Evolutionary conservation across 345 rosid species (phyloP).

Genomic region (Syzygium aqueum): DNA sequence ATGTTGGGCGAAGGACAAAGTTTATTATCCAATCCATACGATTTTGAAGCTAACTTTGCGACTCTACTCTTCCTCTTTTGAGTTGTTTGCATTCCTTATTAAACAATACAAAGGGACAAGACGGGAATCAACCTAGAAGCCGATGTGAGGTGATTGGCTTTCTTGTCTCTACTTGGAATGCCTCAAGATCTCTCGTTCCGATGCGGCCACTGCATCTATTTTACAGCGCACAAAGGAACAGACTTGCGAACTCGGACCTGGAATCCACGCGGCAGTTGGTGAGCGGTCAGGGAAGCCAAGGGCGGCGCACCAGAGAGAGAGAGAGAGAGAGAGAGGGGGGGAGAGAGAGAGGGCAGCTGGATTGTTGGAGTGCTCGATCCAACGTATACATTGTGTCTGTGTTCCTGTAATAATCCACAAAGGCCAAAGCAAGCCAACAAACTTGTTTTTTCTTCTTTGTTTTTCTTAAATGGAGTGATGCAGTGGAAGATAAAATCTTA

Average conservation of each 20-base stretch:
- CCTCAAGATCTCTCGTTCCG: not conserved
- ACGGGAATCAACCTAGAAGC: not conserved
- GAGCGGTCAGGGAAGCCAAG: constrained; percentile 22
- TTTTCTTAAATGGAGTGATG: not conserved
- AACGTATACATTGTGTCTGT: not conserved
- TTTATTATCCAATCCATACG: not conserved
- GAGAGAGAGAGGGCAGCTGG: constrained; percentile 25
- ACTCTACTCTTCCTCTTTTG: not conserved
- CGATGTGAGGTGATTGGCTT: not conserved
- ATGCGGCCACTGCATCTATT: not conserved
- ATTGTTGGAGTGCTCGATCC: constrained; percentile 23
- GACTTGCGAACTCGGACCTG: not conserved
- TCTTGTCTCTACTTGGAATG: not conserved
- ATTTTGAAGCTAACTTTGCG: not conserved
- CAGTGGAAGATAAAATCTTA: not conserved
- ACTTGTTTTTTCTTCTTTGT: not conserved
- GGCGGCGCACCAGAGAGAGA: constrained; percentile 76
- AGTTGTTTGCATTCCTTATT: not conserved
- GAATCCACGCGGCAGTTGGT: constrained; percentile 25
- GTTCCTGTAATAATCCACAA: not conserved
- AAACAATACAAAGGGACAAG: not conserved
- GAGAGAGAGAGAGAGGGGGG: not conserved
- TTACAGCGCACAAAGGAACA: not conserved
- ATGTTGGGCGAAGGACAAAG: not conserved
- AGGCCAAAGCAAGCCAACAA: not conserved